Evolutionary conservation across 805 yeast genomes (phyloP), one percentile per base, ranked within the genome.

Genomic region (Wickerhamiella kurtzmanii): DNA sequence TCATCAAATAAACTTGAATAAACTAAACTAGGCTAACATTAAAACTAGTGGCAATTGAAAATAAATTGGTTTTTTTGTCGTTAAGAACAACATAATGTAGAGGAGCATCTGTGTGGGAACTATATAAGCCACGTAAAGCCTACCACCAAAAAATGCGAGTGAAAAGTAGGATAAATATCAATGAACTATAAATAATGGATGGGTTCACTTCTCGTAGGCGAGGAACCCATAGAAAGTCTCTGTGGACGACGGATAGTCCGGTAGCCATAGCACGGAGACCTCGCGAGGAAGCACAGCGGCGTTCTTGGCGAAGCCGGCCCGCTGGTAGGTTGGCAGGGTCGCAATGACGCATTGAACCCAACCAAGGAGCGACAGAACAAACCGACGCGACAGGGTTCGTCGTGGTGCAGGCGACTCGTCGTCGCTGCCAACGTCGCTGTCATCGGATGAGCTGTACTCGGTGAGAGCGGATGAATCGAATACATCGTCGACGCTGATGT

Each of bases 211-310:
- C 43, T 47, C 44, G 41, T 44, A 38, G n/a, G 39, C 41, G n/a
- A 48, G 43, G 28, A 50, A 49, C 3, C 52, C 55, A 35, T 53
- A 55, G 21, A 55, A 36, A 15, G 55, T 43, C 43, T 46, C 44
- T 43, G 51, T 50, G 15, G 59, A 55, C 22, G 51, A 44, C 37
- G 56, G 58, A 48, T 54, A 56, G 20, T 50, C 53, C n/a, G 58
- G 57, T 22, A 43, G 45, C 54, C 51, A 49, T 25, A 25, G 16
- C 22, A 44, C 5, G 22, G 22, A 25, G n/a, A 22, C 35, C n/a
- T 18, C 42, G n/a, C 35, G 25, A 17, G 46, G 3, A n/a, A 36
- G 28, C 37, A 22, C 15, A 16, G 37, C 20, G 38, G 16, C 4
- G 39, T 38, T 20, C 18, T 4, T 28, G 11, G 35, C n/a, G 21